Evolutionary conservation across 179 eudicot genomes (phyloP).

Genomic region (Beta lomatogona): DNA sequence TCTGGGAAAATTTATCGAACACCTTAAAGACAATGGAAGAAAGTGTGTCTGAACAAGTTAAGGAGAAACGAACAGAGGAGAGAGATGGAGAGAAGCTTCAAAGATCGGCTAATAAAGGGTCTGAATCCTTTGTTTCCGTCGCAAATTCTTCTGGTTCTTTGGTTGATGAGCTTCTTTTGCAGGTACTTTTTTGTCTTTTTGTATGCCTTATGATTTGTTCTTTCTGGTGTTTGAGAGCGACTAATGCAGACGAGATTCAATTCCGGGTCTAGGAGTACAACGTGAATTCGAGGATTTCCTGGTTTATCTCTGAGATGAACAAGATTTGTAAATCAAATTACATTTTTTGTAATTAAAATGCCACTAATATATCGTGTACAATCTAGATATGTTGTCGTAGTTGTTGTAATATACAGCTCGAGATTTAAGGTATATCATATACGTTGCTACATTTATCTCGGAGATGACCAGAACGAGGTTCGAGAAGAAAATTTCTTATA

Average conservation of each 20-base stretch:
- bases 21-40: constrained; percentile 44
- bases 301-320: no score
- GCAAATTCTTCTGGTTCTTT: constrained; percentile 18
- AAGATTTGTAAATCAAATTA: no score
- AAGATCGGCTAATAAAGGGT: neutral
- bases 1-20: constrained; percentile 70
- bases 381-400: no score
- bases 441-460: no score
- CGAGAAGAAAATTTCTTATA: no score
- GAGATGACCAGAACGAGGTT: no score
- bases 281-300: no score
- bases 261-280: no score
- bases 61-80: constrained; percentile 1
- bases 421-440: no score
- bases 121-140: neutral
- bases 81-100: constrained; percentile 11
- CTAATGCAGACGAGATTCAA: neutral
- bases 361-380: no score
- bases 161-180: constrained; percentile 41
- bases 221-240: neutral
- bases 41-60: constrained; percentile 22
- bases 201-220: neutral
- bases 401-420: no score
- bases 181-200: constrained; percentile 32
- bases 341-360: no score